Evolutionary conservation across 176 grass and related monocot species (phyloP).

Genomic region (Triticum urartu): DNA sequence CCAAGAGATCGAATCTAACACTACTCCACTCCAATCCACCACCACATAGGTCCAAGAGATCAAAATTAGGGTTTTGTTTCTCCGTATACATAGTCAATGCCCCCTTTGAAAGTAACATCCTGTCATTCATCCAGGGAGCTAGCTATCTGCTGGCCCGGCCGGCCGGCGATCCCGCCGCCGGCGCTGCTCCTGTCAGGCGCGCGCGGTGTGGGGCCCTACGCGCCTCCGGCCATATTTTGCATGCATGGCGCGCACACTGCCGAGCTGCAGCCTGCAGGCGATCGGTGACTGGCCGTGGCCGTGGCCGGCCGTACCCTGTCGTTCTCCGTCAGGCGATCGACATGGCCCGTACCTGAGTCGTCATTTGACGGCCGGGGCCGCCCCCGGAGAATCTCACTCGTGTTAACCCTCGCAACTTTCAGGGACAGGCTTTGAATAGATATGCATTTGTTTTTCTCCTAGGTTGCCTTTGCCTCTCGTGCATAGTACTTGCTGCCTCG

Average conservation of each 20-base stretch:
- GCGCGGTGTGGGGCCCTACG: slow-evolving; percentile 3
- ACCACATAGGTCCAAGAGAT: not conserved
- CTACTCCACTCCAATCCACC: not conserved
- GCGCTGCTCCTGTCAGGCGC: slow-evolving; percentile 14
- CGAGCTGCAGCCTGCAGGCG: not conserved
- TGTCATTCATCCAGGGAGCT: not conserved
- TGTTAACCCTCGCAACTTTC: slow-evolving; percentile 5
- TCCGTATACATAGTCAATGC: not conserved
- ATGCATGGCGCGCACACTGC: slow-evolving; percentile 5
- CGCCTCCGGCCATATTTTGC: not conserved
- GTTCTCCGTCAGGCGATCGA: slow-evolving; percentile 18
- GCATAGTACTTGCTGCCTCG: not conserved
- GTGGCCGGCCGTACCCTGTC: slow-evolving; percentile 25
- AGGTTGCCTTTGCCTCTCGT: not conserved
- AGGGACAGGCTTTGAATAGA: slow-evolving; percentile 10
- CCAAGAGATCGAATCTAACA: not conserved
- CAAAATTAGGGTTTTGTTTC: not conserved
- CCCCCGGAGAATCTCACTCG: slow-evolving; percentile 39
- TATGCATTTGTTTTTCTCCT: not conserved
- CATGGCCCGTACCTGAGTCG: slow-evolving; percentile 53
- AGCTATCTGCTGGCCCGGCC: not conserved
- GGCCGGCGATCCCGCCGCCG: slow-evolving; percentile 45
- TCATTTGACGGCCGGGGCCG: slow-evolving; percentile 48
- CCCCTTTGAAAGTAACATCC: slow-evolving; percentile 7
- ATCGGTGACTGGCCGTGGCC: not conserved